These are phyloP conservation scores for Penicillium samsonianum DNA, from an alignment of 495 filamentous ascomycete genomes.

Conservation along the genomic window DNA sequence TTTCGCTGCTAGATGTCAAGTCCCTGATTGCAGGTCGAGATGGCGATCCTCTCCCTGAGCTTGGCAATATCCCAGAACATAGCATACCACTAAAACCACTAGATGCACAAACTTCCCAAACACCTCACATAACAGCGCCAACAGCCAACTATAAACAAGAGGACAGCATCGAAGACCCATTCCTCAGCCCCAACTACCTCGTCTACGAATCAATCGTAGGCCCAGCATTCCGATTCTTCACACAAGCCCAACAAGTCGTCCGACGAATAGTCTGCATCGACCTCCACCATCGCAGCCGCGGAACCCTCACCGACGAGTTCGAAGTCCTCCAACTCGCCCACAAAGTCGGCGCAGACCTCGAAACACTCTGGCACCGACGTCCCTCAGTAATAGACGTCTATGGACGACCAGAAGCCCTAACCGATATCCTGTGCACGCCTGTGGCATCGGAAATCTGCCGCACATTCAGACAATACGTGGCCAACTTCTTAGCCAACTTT, in stretches of 20 bases:
- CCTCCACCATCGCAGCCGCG: constrained; percentile 44
- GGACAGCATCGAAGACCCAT: constrained; percentile 23
- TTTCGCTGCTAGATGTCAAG: constrained; percentile 44
- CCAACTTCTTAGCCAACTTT: constrained; percentile 46
- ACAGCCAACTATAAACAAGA: constrained; percentile 14
- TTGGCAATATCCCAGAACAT: constrained; percentile 29
- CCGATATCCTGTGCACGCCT: constrained; percentile 27
- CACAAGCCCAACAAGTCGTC: constrained; percentile 40
- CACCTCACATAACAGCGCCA: background rate
- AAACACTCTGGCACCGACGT: constrained; percentile 40
- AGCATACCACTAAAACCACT: constrained; percentile 1
- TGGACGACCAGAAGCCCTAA: constrained; percentile 28
- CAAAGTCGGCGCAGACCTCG: constrained; percentile 42
- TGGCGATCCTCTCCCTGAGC: constrained; percentile 39
- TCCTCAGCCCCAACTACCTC: constrained; percentile 36
- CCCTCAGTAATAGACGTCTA: constrained; percentile 42
- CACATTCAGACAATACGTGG: constrained; percentile 41
- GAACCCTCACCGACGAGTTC: constrained; percentile 44
- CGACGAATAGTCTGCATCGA: constrained; percentile 43
- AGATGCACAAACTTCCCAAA: background rate
- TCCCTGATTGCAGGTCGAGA: constrained; percentile 45
- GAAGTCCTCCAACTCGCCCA: constrained; percentile 47
- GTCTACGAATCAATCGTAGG: constrained; percentile 38
- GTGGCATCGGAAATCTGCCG: constrained; percentile 36
- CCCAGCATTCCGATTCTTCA: constrained; percentile 40